Conservation (phyloP, 805 yeast species). For the Ogataea trehaloabstinens region DNA sequence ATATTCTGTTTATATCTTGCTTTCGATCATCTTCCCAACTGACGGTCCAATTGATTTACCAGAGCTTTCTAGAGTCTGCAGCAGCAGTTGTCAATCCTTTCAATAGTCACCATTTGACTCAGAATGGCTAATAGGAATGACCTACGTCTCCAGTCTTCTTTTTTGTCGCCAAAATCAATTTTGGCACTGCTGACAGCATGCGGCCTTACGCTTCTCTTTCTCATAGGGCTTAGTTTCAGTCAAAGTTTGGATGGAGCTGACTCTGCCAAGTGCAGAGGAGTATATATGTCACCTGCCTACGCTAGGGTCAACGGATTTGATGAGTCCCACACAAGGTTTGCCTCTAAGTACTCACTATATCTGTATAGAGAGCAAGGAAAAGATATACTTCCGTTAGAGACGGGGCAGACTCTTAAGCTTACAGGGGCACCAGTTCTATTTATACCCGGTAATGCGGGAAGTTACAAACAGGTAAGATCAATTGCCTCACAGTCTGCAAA, state of each 20-base stretch:
- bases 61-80: too few species aligned
- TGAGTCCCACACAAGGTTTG: constrained; percentile 61
- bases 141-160: not conserved
- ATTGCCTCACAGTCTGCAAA: constrained; percentile 81
- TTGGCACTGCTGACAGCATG: constrained; percentile 17
- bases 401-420: constrained; percentile 27
- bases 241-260: constrained; percentile 43
- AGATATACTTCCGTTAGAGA: constrained; percentile 50
- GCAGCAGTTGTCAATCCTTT: too few species aligned
- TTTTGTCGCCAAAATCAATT: constrained; percentile 14
- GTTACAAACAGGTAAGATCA: constrained; percentile 84
- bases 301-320: constrained; percentile 75
- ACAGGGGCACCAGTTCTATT: constrained; percentile 87
- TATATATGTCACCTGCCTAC: constrained; percentile 83
- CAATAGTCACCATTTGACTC: too few species aligned
- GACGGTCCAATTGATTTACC: too few species aligned
- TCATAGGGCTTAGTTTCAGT: constrained; percentile 29
- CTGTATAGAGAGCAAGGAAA: constrained; percentile 81
- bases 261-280: constrained; percentile 54
- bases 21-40: too few species aligned
- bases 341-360: constrained; percentile 80
- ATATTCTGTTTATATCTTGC: not conserved
- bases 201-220: constrained; percentile 24
- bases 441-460: constrained; percentile 98
- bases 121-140: constrained; percentile 1